These are phyloP conservation scores for Groenewaldozyma auringiensis DNA, from an alignment of 1,139 yeast genomes.

Conservation along the genomic window DNA sequence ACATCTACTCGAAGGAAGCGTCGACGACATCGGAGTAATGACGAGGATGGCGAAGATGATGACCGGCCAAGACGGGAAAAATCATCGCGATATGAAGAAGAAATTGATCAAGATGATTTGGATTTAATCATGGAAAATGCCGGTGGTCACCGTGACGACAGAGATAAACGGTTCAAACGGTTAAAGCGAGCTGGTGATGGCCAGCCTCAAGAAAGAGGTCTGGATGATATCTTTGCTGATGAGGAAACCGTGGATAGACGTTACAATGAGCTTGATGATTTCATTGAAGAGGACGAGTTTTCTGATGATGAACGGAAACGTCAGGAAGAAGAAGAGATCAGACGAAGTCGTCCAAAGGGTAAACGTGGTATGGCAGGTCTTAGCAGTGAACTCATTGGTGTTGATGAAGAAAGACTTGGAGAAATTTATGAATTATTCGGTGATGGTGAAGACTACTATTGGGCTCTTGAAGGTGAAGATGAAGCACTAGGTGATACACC, in stretches of 20 bases:
- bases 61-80: conserved; percentile 12
- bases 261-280: conserved; percentile 84
- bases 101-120: conserved; percentile 88
- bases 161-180: conserved; percentile 52
- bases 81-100: conserved; percentile 40
- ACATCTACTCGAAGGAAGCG: conserved; percentile 20
- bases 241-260: conserved; percentile 45
- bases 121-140: conserved; percentile 86
- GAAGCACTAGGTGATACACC: conserved; percentile 43
- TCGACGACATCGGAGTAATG: conserved; percentile 16
- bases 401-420: conserved; percentile 87
- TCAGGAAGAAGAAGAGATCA: conserved; percentile 23
- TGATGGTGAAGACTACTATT: conserved; percentile 93
- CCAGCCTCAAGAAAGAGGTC: conserved; percentile 34
- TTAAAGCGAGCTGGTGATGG: conserved; percentile 52
- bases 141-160: conserved; percentile 46
- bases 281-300: conserved; percentile 93
- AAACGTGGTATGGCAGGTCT: conserved; percentile 24
- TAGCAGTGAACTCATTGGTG: conserved; percentile 60
- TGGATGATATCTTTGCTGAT: conserved; percentile 79
- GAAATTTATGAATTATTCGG: conserved; percentile 95
- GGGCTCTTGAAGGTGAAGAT: conserved; percentile 73
- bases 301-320: conserved; percentile 78
- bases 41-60: conserved; percentile 6
- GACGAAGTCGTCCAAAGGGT: conserved; percentile 22